Conservation (phyloP, 352 stramenopile species). For the Phytophthora litchii region DNA sequence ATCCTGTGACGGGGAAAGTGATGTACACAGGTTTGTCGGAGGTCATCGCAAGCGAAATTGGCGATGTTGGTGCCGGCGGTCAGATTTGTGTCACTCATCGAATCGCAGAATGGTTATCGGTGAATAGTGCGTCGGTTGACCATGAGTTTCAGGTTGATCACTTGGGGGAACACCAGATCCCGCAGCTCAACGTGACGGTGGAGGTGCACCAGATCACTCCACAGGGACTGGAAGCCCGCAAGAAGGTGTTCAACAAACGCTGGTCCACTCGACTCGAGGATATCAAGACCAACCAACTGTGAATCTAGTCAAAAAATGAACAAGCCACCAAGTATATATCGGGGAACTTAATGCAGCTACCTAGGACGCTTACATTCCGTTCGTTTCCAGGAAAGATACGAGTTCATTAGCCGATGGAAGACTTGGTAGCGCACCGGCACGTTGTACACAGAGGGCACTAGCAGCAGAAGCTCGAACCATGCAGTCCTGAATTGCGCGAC, state of each 20-base stretch:
- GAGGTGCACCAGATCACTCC: constrained; percentile 48
- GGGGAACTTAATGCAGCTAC: not conserved
- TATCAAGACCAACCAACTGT: constrained; percentile 17
- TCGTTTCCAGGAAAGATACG: constrained; percentile 29
- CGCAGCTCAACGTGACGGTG: constrained; percentile 43
- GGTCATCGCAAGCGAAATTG: constrained; percentile 60
- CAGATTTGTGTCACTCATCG: constrained; percentile 58
- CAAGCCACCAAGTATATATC: too few relatives aligned
- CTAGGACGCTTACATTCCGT: too few relatives aligned
- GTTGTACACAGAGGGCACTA: constrained; percentile 64
- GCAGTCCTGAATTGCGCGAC: constrained; percentile 43
- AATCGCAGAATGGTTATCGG: constrained; percentile 45
- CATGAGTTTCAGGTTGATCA: constrained; percentile 34
- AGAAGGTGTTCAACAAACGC: constrained; percentile 37
- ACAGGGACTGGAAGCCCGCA: constrained; percentile 41
- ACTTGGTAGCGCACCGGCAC: constrained; percentile 62
- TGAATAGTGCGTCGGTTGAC: constrained; percentile 31
- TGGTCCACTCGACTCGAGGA: constrained; percentile 17
- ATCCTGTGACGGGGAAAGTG: constrained; percentile 54
- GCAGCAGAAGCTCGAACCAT: constrained; percentile 54
- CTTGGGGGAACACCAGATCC: constrained; percentile 36
- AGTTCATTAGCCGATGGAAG: constrained; percentile 45
- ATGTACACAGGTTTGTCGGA: constrained; percentile 65
- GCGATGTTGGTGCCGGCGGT: constrained; percentile 48
- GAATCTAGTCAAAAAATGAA: too few relatives aligned